Evolutionary conservation across 306 rosid species (phyloP), one percentile per base, ranked within the genome.

Genomic region (Mucuna pruriens): DNA sequence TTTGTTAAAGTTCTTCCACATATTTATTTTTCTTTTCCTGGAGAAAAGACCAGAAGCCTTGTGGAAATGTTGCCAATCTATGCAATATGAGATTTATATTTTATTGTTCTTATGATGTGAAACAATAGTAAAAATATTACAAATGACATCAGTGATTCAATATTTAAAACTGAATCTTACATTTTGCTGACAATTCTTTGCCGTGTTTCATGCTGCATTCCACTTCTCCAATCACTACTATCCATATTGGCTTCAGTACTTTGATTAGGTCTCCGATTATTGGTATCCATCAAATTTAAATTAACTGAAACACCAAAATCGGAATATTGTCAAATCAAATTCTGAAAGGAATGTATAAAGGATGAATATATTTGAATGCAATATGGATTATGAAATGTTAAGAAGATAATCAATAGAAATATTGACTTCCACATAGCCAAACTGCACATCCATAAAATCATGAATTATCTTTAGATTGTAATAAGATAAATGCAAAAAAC

Each of bases 131-230:
- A 80, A 48, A 45, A 25, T n/a, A 39, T 25, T 22, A 40, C 74
- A 58, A 7, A 29, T 64, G 20, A 83, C 26, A 44, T 79, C 45
- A 45, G 78, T 22, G n/a, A 58, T 2, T 57, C 58, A 29, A 61
- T 64, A 71, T 20, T 20, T 79, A 46, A 73, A 51, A 77, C 23
- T 67, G 25, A 79, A 82, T 60, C 86, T 74, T 70, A 87, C 90
- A 87, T 87, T 84, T 82, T 87, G 75, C 82, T 82, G 75, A 87
- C 90, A 69, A 87, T 79, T 84, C 90, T 84, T 84, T 82, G 90
- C 38, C 90, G 88, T 10, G 88, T 82, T 19, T 87, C 90, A 13
- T 74, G 76, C 68, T 39, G 88, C 40, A 87, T 69, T 9, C 60
- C 75, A 82, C 75, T 70, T 79, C 88, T 84, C 90, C 90, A 87